These are phyloP conservation scores for Nematocida ausubeli DNA, from an alignment of 371 early-diverging fungal species.

Conservation along the genomic window DNA sequence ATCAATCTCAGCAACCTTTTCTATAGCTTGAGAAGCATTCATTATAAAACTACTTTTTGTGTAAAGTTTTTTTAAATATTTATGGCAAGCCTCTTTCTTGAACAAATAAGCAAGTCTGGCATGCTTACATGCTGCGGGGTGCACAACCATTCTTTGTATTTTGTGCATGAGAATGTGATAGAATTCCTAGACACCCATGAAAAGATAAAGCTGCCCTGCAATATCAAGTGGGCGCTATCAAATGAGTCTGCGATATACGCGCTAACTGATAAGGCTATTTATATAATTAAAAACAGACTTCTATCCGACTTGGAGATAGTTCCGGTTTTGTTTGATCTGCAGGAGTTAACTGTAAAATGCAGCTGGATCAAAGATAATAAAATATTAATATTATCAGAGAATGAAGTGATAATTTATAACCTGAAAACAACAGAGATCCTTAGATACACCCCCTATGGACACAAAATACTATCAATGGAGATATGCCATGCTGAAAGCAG, in stretches of 20 bases:
- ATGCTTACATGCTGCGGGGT: not conserved
- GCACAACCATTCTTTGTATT: not conserved
- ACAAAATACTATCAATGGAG: constrained; percentile 3
- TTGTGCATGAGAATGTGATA: not conserved
- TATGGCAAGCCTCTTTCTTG: constrained; percentile 4
- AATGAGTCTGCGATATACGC: not conserved
- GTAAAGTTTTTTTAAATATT: not conserved
- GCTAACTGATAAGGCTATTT: not conserved
- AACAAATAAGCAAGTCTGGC: not conserved
- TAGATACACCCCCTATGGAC: constrained; percentile 42
- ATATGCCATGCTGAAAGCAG: not conserved
- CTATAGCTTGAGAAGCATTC: not conserved
- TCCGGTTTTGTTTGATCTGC: not conserved
- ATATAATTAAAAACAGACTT: not conserved
- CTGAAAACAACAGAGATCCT: not conserved
- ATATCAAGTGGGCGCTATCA: not conserved
- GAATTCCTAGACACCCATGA: not conserved
- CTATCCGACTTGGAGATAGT: not conserved
- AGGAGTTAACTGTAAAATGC: not conserved
- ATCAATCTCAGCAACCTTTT: not conserved
- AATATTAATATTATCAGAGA: constrained; percentile 3
- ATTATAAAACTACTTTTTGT: constrained; percentile 1
- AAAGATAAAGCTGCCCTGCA: not conserved
- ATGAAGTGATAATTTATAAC: constrained; percentile 22
- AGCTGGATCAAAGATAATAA: not conserved